phyloP scores from a whole-genome alignment of 2,329 filamentous ascomycete genomes.

The Curvularia eragrostidis region DNA sequence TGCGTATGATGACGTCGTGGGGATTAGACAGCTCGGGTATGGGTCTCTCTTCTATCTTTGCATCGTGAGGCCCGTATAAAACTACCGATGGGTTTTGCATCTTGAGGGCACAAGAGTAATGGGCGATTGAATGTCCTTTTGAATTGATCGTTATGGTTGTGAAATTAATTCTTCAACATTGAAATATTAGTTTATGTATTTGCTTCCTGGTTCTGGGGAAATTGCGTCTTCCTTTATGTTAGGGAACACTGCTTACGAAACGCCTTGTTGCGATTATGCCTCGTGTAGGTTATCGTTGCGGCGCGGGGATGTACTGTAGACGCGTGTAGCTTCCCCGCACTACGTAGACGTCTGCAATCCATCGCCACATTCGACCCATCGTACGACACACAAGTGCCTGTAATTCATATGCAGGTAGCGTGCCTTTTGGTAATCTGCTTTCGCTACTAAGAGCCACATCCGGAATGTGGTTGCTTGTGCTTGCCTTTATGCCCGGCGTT shows the following conservation, averaged over 20 bases:
- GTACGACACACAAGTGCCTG: background rate
- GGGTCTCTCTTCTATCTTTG: slow-evolving; percentile 49
- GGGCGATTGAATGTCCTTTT: background rate
- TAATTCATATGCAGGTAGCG: background rate
- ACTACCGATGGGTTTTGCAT: slow-evolving; percentile 54
- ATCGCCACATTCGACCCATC: background rate
- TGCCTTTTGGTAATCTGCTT: background rate
- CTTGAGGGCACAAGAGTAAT: background rate
- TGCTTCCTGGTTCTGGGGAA: background rate
- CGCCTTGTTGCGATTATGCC: background rate
- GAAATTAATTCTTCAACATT: background rate
- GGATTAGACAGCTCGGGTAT: slow-evolving; percentile 47
- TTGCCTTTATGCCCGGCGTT: too few species aligned
- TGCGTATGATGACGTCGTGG: slow-evolving; percentile 54
- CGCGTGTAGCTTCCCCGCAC: background rate
- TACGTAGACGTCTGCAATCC: background rate
- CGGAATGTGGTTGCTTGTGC: background rate
- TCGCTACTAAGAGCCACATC: background rate
- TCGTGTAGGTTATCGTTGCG: background rate
- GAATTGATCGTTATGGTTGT: background rate
- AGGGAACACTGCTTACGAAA: background rate
- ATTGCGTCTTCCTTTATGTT: background rate
- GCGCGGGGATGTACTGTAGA: background rate
- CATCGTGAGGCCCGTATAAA: slow-evolving; percentile 50
- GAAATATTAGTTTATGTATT: background rate